Evolutionary conservation across 305 asterid genomes (phyloP).

Genomic region (Fraxinus ornus): DNA sequence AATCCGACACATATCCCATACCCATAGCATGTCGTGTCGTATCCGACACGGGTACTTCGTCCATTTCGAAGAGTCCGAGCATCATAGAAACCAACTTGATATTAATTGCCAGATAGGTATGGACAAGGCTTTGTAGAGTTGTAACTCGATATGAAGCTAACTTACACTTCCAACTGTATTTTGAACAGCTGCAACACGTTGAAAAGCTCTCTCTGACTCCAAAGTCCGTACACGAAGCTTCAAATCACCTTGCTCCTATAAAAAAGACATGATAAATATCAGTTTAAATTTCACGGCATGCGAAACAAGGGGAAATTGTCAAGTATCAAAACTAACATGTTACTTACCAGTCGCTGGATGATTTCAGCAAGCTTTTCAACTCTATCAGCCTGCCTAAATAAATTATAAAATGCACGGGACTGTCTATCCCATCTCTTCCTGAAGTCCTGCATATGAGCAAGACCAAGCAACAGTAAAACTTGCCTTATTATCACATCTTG

Average conservation of each 20-base stretch:
- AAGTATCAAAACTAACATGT: neutral
- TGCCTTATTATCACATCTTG: neutral
- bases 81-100: neutral
- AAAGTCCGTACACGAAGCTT: conserved; percentile 92
- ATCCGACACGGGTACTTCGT: too few relatives aligned
- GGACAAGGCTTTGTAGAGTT: neutral
- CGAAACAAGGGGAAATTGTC: neutral
- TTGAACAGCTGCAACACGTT: conserved; percentile 92
- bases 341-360: conserved; percentile 75
- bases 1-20: too few relatives aligned
- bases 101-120: neutral
- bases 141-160: conserved; percentile 16
- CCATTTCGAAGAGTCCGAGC: too few relatives aligned
- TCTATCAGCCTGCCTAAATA: conserved; percentile 97
- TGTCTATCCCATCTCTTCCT: conserved; percentile 90
- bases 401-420: conserved; percentile 74
- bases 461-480: conserved; percentile 14
- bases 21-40: too few relatives aligned
- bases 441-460: conserved; percentile 58
- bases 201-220: conserved; percentile 96
- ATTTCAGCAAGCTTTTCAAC: conserved; percentile 84
- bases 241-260: conserved; percentile 94
- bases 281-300: neutral
- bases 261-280: conserved; percentile 4
- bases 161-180: conserved; percentile 79